Conservation (phyloP, 805 yeast genomes). For the Lipomyces kockii region DNA sequence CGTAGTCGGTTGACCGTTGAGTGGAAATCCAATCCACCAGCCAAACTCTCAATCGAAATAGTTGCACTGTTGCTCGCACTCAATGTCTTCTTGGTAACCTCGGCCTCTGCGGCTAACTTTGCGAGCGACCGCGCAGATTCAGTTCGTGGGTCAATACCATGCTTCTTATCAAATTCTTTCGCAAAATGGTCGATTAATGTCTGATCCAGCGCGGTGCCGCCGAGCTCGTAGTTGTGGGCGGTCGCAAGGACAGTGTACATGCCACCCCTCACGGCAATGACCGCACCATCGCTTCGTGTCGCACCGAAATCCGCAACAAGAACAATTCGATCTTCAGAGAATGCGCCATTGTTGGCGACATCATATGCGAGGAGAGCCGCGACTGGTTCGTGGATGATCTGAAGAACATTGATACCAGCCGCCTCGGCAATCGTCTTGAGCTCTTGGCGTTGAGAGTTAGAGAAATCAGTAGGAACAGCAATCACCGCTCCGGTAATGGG, state of each 20-base stretch:
- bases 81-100: constrained; percentile 85
- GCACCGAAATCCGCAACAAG: constrained; percentile 98
- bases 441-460: constrained; percentile 69
- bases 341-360: constrained; percentile 38
- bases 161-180: constrained; percentile 91
- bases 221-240: constrained; percentile 77
- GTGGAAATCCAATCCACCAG: constrained; percentile 93
- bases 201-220: constrained; percentile 85
- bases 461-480: constrained; percentile 88
- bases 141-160: constrained; percentile 74
- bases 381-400: constrained; percentile 88
- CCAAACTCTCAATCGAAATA: constrained; percentile 91
- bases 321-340: constrained; percentile 67
- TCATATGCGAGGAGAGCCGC: constrained; percentile 88
- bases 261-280: constrained; percentile 91
- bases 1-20: constrained; percentile 91
- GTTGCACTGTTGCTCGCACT: constrained; percentile 87
- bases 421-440: constrained; percentile 63
- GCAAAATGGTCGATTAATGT: constrained; percentile 83
- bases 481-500: constrained; percentile 80
- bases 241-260: constrained; percentile 86
- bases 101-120: constrained; percentile 81
- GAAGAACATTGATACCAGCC: constrained; percentile 80
- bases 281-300: constrained; percentile 92
- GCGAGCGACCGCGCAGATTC: constrained; percentile 80